These are phyloP conservation scores for Zychaea mexicana DNA, from an alignment of 371 early-diverging fungal genomes.

Conservation along the genomic window DNA sequence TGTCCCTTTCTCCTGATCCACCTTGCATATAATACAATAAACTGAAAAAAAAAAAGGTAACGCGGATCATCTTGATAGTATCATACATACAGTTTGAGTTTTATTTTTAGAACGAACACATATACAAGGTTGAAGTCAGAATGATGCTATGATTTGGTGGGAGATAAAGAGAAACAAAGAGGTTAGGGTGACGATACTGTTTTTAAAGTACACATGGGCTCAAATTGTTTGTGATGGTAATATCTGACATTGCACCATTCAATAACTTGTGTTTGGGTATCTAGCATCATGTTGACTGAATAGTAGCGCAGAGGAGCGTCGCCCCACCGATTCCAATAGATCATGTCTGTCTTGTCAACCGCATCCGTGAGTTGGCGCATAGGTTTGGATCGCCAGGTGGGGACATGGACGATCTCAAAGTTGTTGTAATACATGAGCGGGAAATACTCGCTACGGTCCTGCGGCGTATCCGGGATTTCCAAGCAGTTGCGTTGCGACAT, in stretches of 20 bases:
- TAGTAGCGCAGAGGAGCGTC: constrained; percentile 26
- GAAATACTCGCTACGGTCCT: constrained; percentile 6
- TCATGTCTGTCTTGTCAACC: constrained; percentile 18
- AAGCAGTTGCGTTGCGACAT: constrained; percentile 17
- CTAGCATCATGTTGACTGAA: constrained; percentile 18
- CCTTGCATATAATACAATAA: too few relatives aligned
- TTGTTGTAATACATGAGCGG: constrained; percentile 25
- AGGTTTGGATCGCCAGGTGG: constrained; percentile 17
- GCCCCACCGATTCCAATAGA: constrained; percentile 27
- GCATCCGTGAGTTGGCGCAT: constrained; percentile 13
- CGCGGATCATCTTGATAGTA: too few relatives aligned
- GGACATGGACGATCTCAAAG: constrained; percentile 24
- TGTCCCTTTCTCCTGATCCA: too few relatives aligned
- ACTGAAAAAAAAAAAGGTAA: too few relatives aligned
- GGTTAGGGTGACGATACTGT: too few relatives aligned
- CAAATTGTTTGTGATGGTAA: constrained; percentile 31
- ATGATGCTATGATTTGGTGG: too few relatives aligned
- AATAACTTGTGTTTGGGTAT: constrained; percentile 15
- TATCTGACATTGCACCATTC: constrained; percentile 32
- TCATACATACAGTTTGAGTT: too few relatives aligned
- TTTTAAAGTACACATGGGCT: constrained; percentile 43
- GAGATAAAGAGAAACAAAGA: too few relatives aligned
- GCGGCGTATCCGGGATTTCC: constrained; percentile 5
- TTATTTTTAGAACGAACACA: too few relatives aligned
- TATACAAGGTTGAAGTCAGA: too few relatives aligned